phyloP scores from a whole-genome alignment of 148 eudicot species.

The Linanthus parryae region DNA sequence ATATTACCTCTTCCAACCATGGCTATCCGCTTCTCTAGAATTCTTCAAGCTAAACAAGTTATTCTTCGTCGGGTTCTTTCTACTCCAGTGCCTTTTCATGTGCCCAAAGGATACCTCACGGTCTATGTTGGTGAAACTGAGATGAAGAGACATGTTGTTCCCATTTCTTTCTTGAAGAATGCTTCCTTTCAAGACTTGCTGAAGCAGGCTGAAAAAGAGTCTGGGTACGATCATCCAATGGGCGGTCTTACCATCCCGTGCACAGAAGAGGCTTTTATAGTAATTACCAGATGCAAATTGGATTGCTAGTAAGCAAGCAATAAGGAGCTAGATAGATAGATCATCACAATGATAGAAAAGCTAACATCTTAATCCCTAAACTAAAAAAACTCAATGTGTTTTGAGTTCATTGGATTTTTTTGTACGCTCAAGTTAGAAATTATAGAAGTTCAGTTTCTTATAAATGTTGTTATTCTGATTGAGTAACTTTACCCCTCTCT shows the following conservation, averaged over 20 bases:
- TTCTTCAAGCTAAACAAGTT: constrained; percentile 1
- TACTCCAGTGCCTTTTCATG: constrained; percentile 7
- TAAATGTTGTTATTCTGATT: too few relatives aligned
- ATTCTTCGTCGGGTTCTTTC: constrained; percentile 1
- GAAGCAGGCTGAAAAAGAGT: constrained; percentile 22
- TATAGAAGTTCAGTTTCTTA: too few relatives aligned
- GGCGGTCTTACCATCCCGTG: constrained; percentile 32
- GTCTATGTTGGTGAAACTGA: constrained; percentile 16
- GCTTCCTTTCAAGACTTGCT: constrained; percentile 15
- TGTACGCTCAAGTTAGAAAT: too few relatives aligned
- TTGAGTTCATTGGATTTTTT: too few relatives aligned
- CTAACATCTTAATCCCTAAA: too few relatives aligned
- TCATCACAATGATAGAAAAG: too few relatives aligned
- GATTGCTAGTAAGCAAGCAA: too few relatives aligned
- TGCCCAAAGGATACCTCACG: constrained; percentile 24
- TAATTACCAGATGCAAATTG: constrained; percentile 8
- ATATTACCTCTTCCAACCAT: too few relatives aligned
- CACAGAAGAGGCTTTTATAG: constrained; percentile 15
- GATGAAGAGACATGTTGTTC: constrained; percentile 8
- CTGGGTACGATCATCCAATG: constrained; percentile 27
- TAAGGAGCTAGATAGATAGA: too few relatives aligned
- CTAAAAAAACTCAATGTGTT: too few relatives aligned
- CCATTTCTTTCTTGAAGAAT: constrained; percentile 15
- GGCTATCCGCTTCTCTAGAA: too few relatives aligned
- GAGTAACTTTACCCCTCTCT: too few relatives aligned